phyloP scores from a whole-genome alignment of 352 stramenopile species.

The Phytophthora lateralis region DNA sequence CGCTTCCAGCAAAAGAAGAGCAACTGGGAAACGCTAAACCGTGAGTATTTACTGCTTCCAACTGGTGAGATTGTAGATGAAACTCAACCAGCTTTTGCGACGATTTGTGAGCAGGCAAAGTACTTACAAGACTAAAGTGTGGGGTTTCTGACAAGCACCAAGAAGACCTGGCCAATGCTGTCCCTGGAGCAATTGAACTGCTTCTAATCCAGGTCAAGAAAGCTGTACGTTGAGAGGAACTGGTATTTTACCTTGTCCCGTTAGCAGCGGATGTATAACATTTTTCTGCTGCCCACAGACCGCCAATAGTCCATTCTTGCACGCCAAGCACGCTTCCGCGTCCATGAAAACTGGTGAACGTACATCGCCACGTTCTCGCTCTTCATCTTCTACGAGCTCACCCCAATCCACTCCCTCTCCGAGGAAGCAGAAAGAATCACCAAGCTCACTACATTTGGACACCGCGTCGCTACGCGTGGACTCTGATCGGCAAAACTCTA shows the following conservation, averaged over 20 bases:
- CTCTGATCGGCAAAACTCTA: conserved; percentile 16
- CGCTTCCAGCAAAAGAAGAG: conserved; percentile 53
- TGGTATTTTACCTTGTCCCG: not conserved
- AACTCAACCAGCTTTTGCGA: not conserved
- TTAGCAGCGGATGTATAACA: not conserved
- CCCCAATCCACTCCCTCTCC: conserved; percentile 11
- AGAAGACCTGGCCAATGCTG: conserved; percentile 47
- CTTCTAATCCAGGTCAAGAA: conserved; percentile 53
- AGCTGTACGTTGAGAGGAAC: conserved; percentile 27
- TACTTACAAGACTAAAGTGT: conserved; percentile 52
- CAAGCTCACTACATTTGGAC: not conserved
- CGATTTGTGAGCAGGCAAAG: conserved; percentile 36
- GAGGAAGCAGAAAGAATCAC: conserved; percentile 12
- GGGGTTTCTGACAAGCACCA: conserved; percentile 50
- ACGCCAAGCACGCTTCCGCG: conserved; percentile 8
- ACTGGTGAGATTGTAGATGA: not conserved
- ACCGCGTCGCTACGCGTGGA: not conserved
- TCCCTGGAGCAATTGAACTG: conserved; percentile 46
- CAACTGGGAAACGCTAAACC: conserved; percentile 67
- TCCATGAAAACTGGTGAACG: not conserved
- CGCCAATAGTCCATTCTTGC: conserved; percentile 20
- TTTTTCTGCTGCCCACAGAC: conserved; percentile 10
- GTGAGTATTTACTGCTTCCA: conserved; percentile 24
- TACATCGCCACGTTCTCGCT: conserved; percentile 7
- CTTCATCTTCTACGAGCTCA: conserved; percentile 13